Evolutionary conservation across 768 basidiomycete species (phyloP).

Genomic region (Solioccasus polychromus): DNA sequence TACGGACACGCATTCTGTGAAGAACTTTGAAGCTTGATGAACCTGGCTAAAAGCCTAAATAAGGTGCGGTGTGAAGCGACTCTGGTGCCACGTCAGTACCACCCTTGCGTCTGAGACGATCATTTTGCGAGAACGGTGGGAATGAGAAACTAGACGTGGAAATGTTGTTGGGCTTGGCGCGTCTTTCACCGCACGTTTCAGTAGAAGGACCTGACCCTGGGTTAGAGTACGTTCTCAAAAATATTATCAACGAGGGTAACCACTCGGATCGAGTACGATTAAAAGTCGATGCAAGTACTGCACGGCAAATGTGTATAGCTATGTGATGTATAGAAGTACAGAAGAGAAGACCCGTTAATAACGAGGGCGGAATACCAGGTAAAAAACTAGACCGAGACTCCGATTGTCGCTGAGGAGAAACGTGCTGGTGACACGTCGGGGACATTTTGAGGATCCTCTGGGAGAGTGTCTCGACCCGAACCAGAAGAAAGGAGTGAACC

Average conservation of each 20-base stretch:
- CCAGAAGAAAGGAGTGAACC: constrained; percentile 63
- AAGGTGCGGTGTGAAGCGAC: constrained; percentile 2
- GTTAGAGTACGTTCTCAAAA: neutral
- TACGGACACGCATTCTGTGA: constrained; percentile 6
- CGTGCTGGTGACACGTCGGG: constrained; percentile 18
- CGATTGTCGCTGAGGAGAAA: constrained; percentile 16
- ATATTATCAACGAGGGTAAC: neutral
- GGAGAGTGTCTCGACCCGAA: constrained; percentile 29
- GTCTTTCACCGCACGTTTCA: constrained; percentile 4
- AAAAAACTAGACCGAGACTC: constrained; percentile 21
- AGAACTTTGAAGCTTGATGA: constrained; percentile 13
- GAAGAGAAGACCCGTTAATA: constrained; percentile 14
- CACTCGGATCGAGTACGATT: constrained; percentile 12
- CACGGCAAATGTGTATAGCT: constrained; percentile 15
- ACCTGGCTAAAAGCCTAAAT: constrained; percentile 28
- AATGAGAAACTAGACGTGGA: constrained; percentile 12
- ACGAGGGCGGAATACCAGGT: constrained; percentile 2
- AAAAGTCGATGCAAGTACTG: constrained; percentile 19
- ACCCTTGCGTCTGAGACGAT: constrained; percentile 12
- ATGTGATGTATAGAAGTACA: constrained; percentile 27
- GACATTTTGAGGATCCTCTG: constrained; percentile 25
- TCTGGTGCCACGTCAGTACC: constrained; percentile 12
- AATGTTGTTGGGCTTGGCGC: constrained; percentile 2
- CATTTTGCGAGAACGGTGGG: constrained; percentile 3
- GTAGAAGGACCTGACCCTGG: constrained; percentile 9